Percentiles rank a stretch among this genome's conserved stretches.
phyloP scores from a whole-genome alignment of 768 basidiomycete species.

The Holtermannia corniformis region DNA sequence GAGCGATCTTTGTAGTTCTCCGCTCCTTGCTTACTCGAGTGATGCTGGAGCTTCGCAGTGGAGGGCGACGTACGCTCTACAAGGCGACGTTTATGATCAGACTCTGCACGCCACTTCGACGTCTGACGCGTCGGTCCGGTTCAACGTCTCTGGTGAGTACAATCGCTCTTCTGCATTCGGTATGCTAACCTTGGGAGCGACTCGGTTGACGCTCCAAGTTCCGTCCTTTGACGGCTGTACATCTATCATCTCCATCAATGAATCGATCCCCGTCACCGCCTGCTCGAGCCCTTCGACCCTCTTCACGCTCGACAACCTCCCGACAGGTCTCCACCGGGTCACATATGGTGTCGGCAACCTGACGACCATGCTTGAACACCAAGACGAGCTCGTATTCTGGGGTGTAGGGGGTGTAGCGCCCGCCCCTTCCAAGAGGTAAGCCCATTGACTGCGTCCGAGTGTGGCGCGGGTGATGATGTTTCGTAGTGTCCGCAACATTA shows the following conservation, averaged over 20 bases:
- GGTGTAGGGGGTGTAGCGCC: conserved; percentile 21
- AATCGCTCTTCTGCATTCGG: not conserved
- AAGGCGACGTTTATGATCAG: not conserved
- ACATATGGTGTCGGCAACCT: conserved; percentile 9
- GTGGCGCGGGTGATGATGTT: not conserved
- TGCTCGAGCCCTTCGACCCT: conserved; percentile 16
- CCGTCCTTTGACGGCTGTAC: conserved; percentile 19
- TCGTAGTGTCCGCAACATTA: not conserved
- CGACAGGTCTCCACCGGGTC: conserved; percentile 20
- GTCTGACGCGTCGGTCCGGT: not conserved
- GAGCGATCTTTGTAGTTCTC: not conserved
- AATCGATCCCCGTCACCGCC: conserved; percentile 19
- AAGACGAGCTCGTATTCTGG: conserved; percentile 27
- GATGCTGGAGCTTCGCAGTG: not conserved
- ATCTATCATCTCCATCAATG: conserved; percentile 27
- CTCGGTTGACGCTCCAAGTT: conserved; percentile 21
- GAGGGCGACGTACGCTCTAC: not conserved
- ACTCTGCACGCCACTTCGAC: conserved; percentile 2
- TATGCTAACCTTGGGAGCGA: conserved; percentile 9
- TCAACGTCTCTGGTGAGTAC: conserved; percentile 8
- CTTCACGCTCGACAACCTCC: conserved; percentile 22
- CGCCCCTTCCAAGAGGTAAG: not conserved
- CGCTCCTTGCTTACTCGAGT: not conserved
- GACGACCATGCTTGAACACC: not conserved
- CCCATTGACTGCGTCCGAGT: conserved; percentile 11